Conservation (phyloP, 1,284 basidiomycete species). For the Irpex sp. region DNA sequence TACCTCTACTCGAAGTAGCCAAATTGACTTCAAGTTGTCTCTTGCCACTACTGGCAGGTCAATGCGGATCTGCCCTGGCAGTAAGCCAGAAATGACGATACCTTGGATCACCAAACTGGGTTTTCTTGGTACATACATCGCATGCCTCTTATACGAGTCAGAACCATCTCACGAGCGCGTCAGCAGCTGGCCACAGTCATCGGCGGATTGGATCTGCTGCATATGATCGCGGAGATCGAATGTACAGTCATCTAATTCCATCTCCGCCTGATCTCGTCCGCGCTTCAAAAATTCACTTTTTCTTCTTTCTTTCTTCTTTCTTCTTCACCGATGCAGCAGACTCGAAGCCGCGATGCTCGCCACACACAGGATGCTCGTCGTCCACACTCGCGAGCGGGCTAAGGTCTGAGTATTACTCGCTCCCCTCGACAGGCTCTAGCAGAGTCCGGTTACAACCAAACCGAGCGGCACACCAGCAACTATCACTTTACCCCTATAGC, state of each 20-base stretch:
- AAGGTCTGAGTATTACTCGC: constrained; percentile 27
- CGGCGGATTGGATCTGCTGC: too few relatives aligned
- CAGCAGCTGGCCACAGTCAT: too few relatives aligned
- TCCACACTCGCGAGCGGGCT: constrained; percentile 25
- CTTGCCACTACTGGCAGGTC: too few relatives aligned
- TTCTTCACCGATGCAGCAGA: constrained; percentile 10
- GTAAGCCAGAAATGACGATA: too few relatives aligned
- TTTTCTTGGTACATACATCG: too few relatives aligned
- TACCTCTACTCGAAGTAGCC: too few relatives aligned
- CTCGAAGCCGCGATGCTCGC: constrained; percentile 27
- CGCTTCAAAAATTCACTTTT: background rate
- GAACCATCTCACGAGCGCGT: too few relatives aligned
- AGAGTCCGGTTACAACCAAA: constrained; percentile 15
- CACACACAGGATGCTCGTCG: constrained; percentile 18
- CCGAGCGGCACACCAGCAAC: constrained; percentile 24
- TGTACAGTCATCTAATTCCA: background rate
- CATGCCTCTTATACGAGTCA: too few relatives aligned
- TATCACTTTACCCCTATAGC: background rate
- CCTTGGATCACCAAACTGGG: too few relatives aligned
- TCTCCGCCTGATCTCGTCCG: background rate
- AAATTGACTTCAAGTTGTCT: too few relatives aligned
- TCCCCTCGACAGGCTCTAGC: constrained; percentile 21
- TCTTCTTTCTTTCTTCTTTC: background rate
- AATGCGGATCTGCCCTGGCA: too few relatives aligned
- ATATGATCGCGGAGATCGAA: too few relatives aligned